Evolutionary conservation across 2,329 filamentous ascomycete genomes (phyloP).

Genomic region (Podosphaera aphanis): DNA sequence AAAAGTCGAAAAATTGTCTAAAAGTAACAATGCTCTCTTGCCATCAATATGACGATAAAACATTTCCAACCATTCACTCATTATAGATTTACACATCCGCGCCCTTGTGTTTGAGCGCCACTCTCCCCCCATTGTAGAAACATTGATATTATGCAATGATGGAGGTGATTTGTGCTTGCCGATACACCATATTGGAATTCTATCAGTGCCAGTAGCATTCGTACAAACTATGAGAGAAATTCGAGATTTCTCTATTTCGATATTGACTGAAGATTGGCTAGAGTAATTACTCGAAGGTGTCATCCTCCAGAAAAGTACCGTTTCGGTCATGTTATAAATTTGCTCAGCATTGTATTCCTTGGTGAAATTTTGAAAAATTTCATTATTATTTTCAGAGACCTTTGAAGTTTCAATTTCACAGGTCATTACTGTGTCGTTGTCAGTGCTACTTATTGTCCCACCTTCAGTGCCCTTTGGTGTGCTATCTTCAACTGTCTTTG

Average conservation of each 20-base stretch:
- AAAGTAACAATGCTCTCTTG: background rate
- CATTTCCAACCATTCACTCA: constrained; percentile 1
- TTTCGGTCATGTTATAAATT: constrained; percentile 1
- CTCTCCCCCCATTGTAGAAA: background rate
- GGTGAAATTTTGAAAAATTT: background rate
- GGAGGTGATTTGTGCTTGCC: background rate
- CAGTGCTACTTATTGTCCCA: too few species aligned
- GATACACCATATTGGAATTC: constrained; percentile 1
- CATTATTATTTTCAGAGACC: background rate
- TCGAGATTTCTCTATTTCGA: background rate
- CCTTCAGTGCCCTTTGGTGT: too few species aligned
- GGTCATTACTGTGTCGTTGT: too few species aligned
- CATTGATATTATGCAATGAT: background rate
- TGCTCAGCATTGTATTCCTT: constrained; percentile 1
- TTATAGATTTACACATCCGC: constrained; percentile 2
- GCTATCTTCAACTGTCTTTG: too few species aligned
- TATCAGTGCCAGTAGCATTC: constrained; percentile 1
- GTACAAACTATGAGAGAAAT: background rate
- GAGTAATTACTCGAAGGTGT: constrained; percentile 18
- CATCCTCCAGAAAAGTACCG: constrained; percentile 1
- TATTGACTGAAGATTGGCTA: constrained; percentile 10
- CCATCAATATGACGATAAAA: constrained; percentile 1
- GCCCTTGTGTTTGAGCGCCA: constrained; percentile 2
- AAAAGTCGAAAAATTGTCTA: background rate
- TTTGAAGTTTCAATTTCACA: background rate